These are phyloP conservation scores for Hypoxylon sp. DNA, from an alignment of 2,329 filamentous ascomycete genomes.

Conservation along the genomic window DNA sequence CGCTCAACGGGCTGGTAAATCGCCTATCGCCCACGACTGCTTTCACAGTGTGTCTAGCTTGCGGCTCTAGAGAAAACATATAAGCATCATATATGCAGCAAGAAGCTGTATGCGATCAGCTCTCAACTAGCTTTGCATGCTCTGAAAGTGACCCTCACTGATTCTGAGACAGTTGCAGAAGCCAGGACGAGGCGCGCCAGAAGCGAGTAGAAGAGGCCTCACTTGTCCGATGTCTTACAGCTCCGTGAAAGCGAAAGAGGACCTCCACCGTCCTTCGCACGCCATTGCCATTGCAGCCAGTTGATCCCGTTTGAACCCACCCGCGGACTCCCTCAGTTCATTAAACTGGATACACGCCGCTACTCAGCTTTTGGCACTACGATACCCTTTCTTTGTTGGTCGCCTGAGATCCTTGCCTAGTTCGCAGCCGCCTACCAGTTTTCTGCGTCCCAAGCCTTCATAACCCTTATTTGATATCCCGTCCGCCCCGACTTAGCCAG, in stretches of 20 bases:
- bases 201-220: constrained; percentile 36
- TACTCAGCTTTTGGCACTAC: constrained; percentile 43
- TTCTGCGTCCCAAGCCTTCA: constrained; percentile 35
- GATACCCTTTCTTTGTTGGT: constrained; percentile 50
- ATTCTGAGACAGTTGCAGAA: constrained; percentile 40
- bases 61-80: constrained; percentile 23
- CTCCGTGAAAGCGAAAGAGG: constrained; percentile 42
- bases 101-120: constrained; percentile 22
- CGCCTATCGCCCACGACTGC: constrained; percentile 14
- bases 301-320: constrained; percentile 41
- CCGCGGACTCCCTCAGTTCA: constrained; percentile 36
- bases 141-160: constrained; percentile 26
- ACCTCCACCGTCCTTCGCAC: constrained; percentile 39
- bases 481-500: constrained; percentile 38
- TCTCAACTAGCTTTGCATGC: constrained; percentile 12
- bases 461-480: constrained; percentile 42
- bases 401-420: constrained; percentile 40
- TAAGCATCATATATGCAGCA: constrained; percentile 17
- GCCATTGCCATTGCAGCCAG: constrained; percentile 37
- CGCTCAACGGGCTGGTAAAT: constrained; percentile 24
- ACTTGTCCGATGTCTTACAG: constrained; percentile 45
- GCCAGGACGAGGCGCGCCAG: constrained; percentile 34
- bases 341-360: constrained; percentile 42
- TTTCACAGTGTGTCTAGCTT: constrained; percentile 33
- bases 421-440: constrained; percentile 41